Conservation (phyloP, 1,284 basidiomycete species). For the Vanrija sp. region DNA sequence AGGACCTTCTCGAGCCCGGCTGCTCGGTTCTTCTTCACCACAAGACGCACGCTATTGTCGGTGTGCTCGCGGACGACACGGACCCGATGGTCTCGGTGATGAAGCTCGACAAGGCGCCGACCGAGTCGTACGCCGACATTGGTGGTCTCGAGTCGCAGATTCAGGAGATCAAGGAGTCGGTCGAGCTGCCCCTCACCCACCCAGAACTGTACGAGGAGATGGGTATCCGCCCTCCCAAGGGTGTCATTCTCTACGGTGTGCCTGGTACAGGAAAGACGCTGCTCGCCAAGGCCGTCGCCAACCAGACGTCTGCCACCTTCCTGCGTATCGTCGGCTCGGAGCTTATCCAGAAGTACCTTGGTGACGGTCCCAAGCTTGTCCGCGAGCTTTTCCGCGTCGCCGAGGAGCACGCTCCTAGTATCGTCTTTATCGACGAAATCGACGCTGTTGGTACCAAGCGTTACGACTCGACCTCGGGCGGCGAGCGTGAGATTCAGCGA, state of each 20-base stretch:
- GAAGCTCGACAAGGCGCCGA: slow-evolving; percentile 98
- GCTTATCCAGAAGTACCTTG: slow-evolving; percentile 98
- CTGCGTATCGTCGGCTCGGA: slow-evolving; percentile 96
- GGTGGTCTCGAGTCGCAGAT: slow-evolving; percentile 96
- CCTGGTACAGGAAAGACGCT: slow-evolving; percentile 98
- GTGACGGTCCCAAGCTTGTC: slow-evolving; percentile 98
- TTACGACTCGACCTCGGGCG: slow-evolving; percentile 92
- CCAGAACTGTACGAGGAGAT: slow-evolving; percentile 99
- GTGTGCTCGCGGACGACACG: slow-evolving; percentile 93
- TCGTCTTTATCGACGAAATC: slow-evolving; percentile 99
- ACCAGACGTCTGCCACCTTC: slow-evolving; percentile 98
- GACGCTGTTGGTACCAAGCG: slow-evolving; percentile 98
- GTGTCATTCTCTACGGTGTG: slow-evolving; percentile 97
- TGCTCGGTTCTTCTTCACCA: slow-evolving; percentile 95
- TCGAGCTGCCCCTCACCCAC: slow-evolving; percentile 95
- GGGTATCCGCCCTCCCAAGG: slow-evolving; percentile 98
- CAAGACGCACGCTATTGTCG: slow-evolving; percentile 92
- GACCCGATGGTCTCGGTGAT: slow-evolving; percentile 98
- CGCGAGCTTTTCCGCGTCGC: slow-evolving; percentile 95
- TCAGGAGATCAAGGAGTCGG: slow-evolving; percentile 99
- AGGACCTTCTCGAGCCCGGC: slow-evolving; percentile 93
- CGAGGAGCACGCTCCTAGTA: slow-evolving; percentile 95
- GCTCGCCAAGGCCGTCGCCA: slow-evolving; percentile 96
- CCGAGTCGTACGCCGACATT: slow-evolving; percentile 97
- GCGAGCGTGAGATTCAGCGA: slow-evolving; percentile 97